Evolutionary conservation across 148 eudicot genomes (phyloP), one percentile per base, ranked within the genome.

Genomic region (Fallopia convolvulus): DNA sequence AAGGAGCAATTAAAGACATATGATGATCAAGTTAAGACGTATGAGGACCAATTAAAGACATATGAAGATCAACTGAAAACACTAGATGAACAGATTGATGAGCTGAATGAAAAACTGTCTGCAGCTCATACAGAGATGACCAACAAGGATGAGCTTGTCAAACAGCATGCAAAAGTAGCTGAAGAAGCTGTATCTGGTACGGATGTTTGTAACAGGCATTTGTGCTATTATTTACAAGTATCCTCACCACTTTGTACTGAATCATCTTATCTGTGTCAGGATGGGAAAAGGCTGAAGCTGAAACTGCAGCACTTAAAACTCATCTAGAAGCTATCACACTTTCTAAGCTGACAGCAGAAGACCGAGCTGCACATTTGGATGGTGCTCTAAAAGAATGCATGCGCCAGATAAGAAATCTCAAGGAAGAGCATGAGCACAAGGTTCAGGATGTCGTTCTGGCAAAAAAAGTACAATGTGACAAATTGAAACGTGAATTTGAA

Each of bases 231-330:
- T 13, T 66, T 66, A 18, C 3, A 68, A 33, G 20, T 32, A 68
- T 40, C 42, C 13, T 32, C 44, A 14, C 20, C 42, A 68, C 33
- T 74, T 47, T 40, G 13, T n/a, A 12, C 55, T 44, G 21, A 41
- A 52, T 17, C 39, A 36, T 36, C 21, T n/a, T 30, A 66, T 68
- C 72, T 12, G 42, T 33, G 11, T 74, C 87, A 94, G 99, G 99
- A 78, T 94, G 99, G 99, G 99, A 94, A 79, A 94, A 92, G 85
- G 99, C 97, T 47, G 99, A 94, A 75, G 87, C 92, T 23, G 99
- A 94, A 86, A 93, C 97, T 81, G 78, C 88, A 72, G 79, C 96
- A 15, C 78, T 94, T 78, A 94, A 90, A 86, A 86, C 80, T 80
- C 92, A 94, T 65, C 84, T 94, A 18, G 99, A 94, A 74, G 80